phyloP scores from a whole-genome alignment of 257 asterid genomes.

The Ilex asprella region DNA sequence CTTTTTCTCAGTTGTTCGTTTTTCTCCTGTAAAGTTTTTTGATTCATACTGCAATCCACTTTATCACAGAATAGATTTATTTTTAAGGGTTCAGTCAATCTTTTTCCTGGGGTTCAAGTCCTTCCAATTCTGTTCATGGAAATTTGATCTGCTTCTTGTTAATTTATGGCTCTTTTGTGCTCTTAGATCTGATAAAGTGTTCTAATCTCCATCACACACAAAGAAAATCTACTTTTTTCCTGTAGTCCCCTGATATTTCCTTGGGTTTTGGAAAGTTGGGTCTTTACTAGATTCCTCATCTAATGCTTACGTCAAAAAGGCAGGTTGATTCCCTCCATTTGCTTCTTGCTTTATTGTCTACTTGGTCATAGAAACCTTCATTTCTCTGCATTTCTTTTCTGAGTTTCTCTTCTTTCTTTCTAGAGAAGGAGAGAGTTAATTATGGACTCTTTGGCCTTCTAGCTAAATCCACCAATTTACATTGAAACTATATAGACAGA shows the following conservation, averaged over 20 bases:
- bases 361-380: constrained; percentile 21
- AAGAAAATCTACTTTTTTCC: constrained; percentile 31
- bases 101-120: not conserved
- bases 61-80: not conserved
- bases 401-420: not conserved
- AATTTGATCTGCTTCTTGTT: too few species aligned
- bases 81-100: not conserved
- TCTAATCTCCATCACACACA: constrained; percentile 15
- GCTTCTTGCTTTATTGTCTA: constrained; percentile 27
- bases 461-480: too few species aligned
- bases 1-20: too few species aligned
- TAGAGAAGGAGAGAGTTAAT: not conserved
- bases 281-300: constrained; percentile 64
- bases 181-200: not conserved
- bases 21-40: too few species aligned
- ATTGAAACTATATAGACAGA: not conserved
- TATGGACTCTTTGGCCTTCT: too few species aligned
- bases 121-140: not conserved
- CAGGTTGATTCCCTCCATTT: constrained; percentile 42
- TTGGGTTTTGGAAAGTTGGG: constrained; percentile 49
- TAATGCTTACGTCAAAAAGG: constrained; percentile 26
- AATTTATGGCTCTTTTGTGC: not conserved
- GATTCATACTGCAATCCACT: not conserved
- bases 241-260: constrained; percentile 26
- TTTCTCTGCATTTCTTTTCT: constrained; percentile 12